phyloP scores from a whole-genome alignment of 148 eudicot genomes.

The Vaccinium darrowii region DNA sequence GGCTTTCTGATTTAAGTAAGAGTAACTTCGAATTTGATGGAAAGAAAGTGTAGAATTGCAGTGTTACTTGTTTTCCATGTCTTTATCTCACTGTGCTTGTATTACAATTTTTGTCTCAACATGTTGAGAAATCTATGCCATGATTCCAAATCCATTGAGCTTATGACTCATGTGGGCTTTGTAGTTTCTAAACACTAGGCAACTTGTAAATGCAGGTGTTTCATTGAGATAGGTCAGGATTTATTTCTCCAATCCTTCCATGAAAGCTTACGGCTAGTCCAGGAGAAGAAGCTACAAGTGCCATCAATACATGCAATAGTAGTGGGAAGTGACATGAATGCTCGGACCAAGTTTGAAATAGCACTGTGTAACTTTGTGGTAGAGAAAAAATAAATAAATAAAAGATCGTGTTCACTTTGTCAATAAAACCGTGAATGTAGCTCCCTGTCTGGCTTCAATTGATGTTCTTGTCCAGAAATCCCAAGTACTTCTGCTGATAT shows the following conservation, averaged over 20 bases:
- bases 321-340: constrained; percentile 88
- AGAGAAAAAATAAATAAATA: constrained; percentile 64
- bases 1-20: background rate
- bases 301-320: constrained; percentile 78
- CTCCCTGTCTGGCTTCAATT: constrained; percentile 80
- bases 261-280: constrained; percentile 68
- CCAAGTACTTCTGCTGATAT: constrained; percentile 43
- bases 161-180: background rate
- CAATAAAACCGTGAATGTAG: constrained; percentile 73
- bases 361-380: constrained; percentile 69
- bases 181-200: background rate
- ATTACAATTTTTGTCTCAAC: too few relatives aligned
- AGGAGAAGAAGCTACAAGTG: constrained; percentile 69
- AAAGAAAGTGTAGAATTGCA: background rate
- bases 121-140: background rate
- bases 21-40: background rate
- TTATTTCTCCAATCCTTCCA: constrained; percentile 61
- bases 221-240: constrained; percentile 91
- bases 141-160: background rate
- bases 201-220: constrained; percentile 56
- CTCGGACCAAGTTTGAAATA: constrained; percentile 77
- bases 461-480: constrained; percentile 92
- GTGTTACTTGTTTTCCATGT: background rate
- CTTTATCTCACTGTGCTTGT: too few relatives aligned
- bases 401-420: constrained; percentile 80